These are phyloP conservation scores for Kwoniella bestiolae DNA, from an alignment of 768 basidiomycete species.

Conservation along the genomic window DNA sequence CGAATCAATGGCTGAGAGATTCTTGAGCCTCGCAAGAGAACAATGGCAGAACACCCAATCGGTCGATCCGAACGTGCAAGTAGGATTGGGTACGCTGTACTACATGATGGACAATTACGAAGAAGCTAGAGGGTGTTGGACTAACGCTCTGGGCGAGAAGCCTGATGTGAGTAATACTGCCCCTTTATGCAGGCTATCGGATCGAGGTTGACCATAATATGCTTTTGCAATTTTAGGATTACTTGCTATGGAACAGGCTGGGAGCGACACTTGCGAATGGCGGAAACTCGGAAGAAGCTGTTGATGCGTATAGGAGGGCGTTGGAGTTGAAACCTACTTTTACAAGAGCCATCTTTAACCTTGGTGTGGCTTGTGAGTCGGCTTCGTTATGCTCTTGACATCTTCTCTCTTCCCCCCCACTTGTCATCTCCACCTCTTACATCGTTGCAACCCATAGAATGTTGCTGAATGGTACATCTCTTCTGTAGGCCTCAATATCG, in stretches of 20 bases:
- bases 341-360: slow-evolving; percentile 95
- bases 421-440: not conserved
- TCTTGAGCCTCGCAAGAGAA: slow-evolving; percentile 76
- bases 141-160: slow-evolving; percentile 75
- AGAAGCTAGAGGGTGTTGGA: slow-evolving; percentile 91
- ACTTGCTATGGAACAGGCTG: slow-evolving; percentile 90
- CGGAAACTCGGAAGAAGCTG: slow-evolving; percentile 88
- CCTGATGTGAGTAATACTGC: slow-evolving; percentile 66
- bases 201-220: no score
- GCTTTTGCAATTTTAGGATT: slow-evolving; percentile 67
- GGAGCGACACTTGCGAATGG: slow-evolving; percentile 95
- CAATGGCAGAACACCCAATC: slow-evolving; percentile 72
- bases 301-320: slow-evolving; percentile 76
- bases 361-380: slow-evolving; percentile 90
- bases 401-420: not conserved
- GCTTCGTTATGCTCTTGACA: not conserved
- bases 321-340: slow-evolving; percentile 89
- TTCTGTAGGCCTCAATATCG: slow-evolving; percentile 85
- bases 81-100: slow-evolving; percentile 88
- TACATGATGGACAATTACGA: slow-evolving; percentile 87
- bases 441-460: not conserved
- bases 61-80: slow-evolving; percentile 85
- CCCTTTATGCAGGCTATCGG: no score
- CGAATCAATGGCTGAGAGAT: slow-evolving; percentile 76
- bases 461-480: not conserved